Evolutionary conservation across 192 early-diverging fungal species (phyloP), one percentile per base, ranked within the genome.

Genomic region (Backusella circina): DNA sequence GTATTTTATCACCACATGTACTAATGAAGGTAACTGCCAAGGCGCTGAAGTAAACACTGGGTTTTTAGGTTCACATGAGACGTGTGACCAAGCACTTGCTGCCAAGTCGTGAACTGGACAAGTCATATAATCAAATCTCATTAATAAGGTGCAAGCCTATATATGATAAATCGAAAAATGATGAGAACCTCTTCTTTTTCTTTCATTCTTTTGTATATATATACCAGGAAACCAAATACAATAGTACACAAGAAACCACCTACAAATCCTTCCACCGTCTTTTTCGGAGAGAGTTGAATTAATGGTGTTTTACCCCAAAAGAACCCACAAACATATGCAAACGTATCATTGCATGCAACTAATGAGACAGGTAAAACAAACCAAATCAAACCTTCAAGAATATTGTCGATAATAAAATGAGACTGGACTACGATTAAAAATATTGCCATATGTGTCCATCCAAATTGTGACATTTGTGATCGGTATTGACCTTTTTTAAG

Each of bases 341-440:
- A 92, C 61, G 97, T 95, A 76, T 99, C 97, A 84, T 99, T 99
- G 76, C 90, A 90, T 75, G 97, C 94, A 35, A 99, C 96, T 47
- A 97, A 81, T 31, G 90, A 88, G 0, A 87, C 91, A 0, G 97
- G 97, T 54, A 99, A 74, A 69, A 99, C 84, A 86, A 99, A 97
- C 97, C 97, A 98, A 71, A 98, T 93, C 80, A 98, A 86, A 61
- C 97, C 97, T 82, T 97, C 95, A 78, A 99, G 94, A 78, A 98
- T 95, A 82, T 98, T 98, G 80, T 97, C 95, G 80, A 98, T 90
- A 80, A 97, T 95, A 77, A 95, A 97, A 80, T 98, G 96, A 76
- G 92, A 94, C 82, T 96, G 94, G 74, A 92, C 85, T 39, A 99
- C 95, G 30, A 99, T 96, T 18, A 99, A 79, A 39, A 96, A 85